Evolutionary conservation across 495 filamentous ascomycete species (phyloP).

Genomic region (Astrocystis sublimbata): DNA sequence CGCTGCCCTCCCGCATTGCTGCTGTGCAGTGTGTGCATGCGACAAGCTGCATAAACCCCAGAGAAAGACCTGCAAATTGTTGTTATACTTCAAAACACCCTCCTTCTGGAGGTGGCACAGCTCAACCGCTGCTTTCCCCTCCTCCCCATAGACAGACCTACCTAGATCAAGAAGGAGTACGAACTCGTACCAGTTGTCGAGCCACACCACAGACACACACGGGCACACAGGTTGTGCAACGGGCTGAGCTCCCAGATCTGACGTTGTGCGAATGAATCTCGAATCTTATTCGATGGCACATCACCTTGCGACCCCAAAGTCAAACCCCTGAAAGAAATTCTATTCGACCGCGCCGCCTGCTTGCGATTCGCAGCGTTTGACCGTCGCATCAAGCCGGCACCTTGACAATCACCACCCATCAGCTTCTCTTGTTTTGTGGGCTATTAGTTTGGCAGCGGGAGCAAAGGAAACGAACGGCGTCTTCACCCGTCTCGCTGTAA

Average conservation of each 20-base stretch:
- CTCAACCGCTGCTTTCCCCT: neutral
- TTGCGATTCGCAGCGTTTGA: neutral
- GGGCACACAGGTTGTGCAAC: neutral
- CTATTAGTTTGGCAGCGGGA: neutral
- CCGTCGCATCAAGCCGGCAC: neutral
- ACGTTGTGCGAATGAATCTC: slow-evolving; percentile 4
- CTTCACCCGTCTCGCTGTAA: slow-evolving; percentile 1
- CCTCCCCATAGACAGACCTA: no score
- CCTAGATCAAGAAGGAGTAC: no score
- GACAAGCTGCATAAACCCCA: slow-evolving; percentile 19
- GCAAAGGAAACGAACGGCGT: neutral
- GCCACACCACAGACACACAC: no score
- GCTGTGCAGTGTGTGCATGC: slow-evolving; percentile 23
- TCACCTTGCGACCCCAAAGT: neutral
- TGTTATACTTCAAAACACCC: slow-evolving; percentile 9
- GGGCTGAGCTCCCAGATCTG: slow-evolving; percentile 1
- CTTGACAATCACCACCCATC: neutral
- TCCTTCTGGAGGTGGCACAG: neutral
- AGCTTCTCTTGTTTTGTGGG: neutral
- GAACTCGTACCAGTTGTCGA: neutral
- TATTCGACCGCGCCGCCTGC: neutral
- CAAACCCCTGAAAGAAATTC: slow-evolving; percentile 6
- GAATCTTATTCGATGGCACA: neutral
- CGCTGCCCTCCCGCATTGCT: slow-evolving; percentile 11
- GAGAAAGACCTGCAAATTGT: slow-evolving; percentile 10